These are phyloP conservation scores for Fusarium sp. DNA, from an alignment of 2,329 filamentous ascomycete species.

Conservation along the genomic window DNA sequence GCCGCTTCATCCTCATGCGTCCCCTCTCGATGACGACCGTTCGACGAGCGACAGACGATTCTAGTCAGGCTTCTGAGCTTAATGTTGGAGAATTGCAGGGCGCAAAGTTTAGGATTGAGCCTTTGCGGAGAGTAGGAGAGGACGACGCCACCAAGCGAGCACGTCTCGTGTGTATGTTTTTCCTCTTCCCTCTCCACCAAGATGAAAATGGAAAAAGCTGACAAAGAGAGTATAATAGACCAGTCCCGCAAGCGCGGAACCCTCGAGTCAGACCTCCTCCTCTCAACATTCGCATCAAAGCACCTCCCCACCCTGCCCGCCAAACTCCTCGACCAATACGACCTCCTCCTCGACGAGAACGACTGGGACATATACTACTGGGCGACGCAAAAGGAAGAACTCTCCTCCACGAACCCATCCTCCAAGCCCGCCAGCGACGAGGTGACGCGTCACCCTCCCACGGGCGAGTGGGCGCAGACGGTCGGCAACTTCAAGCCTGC, in stretches of 20 bases:
- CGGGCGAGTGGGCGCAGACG: slow-evolving; percentile 96
- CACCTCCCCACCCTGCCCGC: slow-evolving; percentile 81
- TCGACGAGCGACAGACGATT: slow-evolving; percentile 30
- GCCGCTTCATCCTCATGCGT: slow-evolving; percentile 34
- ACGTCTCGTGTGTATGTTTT: slow-evolving; percentile 74
- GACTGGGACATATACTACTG: slow-evolving; percentile 99
- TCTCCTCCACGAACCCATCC: slow-evolving; percentile 57
- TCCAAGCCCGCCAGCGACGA: slow-evolving; percentile 46
- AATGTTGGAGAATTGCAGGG: slow-evolving; percentile 89
- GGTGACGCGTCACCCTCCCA: slow-evolving; percentile 52
- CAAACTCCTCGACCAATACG: slow-evolving; percentile 84
- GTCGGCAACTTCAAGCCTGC: slow-evolving; percentile 94
- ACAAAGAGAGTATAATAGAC: slow-evolving; percentile 74
- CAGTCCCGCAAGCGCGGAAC: slow-evolving; percentile 97
- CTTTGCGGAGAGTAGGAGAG: slow-evolving; percentile 86
- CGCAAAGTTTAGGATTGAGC: slow-evolving; percentile 88
- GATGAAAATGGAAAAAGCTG: background rate
- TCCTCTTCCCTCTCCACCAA: slow-evolving; percentile 10
- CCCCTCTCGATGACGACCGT: slow-evolving; percentile 39
- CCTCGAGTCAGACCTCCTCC: slow-evolving; percentile 93
- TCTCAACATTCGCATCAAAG: slow-evolving; percentile 91
- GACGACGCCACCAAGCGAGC: slow-evolving; percentile 88
- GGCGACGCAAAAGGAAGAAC: slow-evolving; percentile 83
- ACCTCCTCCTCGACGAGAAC: slow-evolving; percentile 96
- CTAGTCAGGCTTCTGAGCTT: slow-evolving; percentile 64